phyloP scores from a whole-genome alignment of 78 protist species.

The Mastigamoeba balamuthi region DNA sequence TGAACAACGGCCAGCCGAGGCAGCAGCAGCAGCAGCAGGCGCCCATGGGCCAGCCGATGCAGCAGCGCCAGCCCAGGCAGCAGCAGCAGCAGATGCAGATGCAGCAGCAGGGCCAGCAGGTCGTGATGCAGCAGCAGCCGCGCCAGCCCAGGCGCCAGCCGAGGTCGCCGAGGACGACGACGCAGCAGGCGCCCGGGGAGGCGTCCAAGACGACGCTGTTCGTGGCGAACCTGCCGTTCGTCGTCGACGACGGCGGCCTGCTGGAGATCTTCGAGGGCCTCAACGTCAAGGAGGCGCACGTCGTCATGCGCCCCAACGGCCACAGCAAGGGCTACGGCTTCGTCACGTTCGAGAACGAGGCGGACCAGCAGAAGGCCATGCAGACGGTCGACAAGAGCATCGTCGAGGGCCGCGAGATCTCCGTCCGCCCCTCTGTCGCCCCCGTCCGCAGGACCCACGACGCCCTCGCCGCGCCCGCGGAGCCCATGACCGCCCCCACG shows the following conservation, averaged over 20 bases:
- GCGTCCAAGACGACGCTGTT: constrained; percentile 34
- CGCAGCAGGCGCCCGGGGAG: background rate
- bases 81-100: background rate
- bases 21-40: background rate
- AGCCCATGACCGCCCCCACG: background rate
- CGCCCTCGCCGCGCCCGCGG: background rate
- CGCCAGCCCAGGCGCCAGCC: background rate
- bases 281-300: constrained; percentile 54
- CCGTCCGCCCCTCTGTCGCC: background rate
- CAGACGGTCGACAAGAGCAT: constrained; percentile 5
- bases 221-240: constrained; percentile 53
- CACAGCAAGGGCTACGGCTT: constrained; percentile 58
- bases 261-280: constrained; percentile 23
- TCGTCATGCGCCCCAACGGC: constrained; percentile 19
- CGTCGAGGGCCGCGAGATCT: constrained; percentile 32
- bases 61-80: background rate
- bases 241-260: constrained; percentile 18
- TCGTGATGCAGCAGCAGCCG: too few relatives aligned
- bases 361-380: constrained; percentile 36
- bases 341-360: constrained; percentile 43
- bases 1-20: background rate
- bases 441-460: background rate
- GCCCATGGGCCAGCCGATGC: background rate
- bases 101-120: background rate
- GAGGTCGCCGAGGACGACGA: background rate